Conservation (phyloP, 2,329 filamentous ascomycete species). For the Ophiocordyceps robertsii region DNA sequence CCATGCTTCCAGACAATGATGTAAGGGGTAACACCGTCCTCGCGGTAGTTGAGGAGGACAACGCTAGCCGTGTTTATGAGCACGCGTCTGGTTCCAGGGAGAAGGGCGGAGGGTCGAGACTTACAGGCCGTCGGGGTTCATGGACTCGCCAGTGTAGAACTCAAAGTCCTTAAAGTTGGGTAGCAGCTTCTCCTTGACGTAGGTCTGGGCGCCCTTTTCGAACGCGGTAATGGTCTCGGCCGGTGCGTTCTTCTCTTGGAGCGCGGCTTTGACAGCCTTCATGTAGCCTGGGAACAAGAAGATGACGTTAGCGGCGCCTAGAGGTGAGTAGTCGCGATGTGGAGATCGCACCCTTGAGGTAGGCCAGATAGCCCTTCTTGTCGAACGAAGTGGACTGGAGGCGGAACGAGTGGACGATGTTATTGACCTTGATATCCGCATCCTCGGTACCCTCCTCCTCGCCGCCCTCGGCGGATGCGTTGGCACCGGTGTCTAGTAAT, state of each 20-base stretch:
- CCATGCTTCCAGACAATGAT: slow-evolving; percentile 94
- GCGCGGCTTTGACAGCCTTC: slow-evolving; percentile 66
- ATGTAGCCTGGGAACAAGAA: slow-evolving; percentile 56
- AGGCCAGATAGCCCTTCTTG: slow-evolving; percentile 73
- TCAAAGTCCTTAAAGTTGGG: slow-evolving; percentile 92
- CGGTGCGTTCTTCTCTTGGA: slow-evolving; percentile 48
- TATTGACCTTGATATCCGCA: slow-evolving; percentile 62
- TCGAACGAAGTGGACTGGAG: slow-evolving; percentile 65
- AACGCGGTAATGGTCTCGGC: slow-evolving; percentile 63
- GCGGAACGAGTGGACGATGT: slow-evolving; percentile 87
- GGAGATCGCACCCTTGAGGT: slow-evolving; percentile 63
- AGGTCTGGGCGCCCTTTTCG: slow-evolving; percentile 59
- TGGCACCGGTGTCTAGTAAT: slow-evolving; percentile 69
- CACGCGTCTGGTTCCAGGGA: slow-evolving; percentile 1
- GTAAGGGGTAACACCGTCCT: slow-evolving; percentile 85
- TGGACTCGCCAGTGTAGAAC: slow-evolving; percentile 82
- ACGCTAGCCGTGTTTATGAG: slow-evolving; percentile 38
- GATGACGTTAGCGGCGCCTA: slow-evolving; percentile 2
- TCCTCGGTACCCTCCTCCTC: slow-evolving; percentile 70
- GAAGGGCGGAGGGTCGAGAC: slow-evolving; percentile 19
- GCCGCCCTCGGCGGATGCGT: slow-evolving; percentile 87
- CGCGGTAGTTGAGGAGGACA: slow-evolving; percentile 91
- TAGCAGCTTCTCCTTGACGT: slow-evolving; percentile 70
- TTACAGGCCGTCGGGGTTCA: slow-evolving; percentile 90
- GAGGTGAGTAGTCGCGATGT: neutral